Conservation (phyloP, 352 stramenopile genomes). For the Pythium aphanidermatum region DNA sequence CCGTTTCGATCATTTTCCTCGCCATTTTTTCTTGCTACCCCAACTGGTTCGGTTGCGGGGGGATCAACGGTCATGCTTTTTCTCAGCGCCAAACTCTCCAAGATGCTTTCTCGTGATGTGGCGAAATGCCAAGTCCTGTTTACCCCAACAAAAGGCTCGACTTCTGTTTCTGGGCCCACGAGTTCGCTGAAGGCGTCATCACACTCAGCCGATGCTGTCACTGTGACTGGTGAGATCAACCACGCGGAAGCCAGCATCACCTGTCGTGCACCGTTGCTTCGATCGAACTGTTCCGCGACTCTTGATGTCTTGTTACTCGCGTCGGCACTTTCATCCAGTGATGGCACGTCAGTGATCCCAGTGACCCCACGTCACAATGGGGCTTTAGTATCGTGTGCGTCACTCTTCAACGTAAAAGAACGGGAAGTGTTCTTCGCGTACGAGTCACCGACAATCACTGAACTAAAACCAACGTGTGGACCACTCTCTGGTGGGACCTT, state of each 20-base stretch:
- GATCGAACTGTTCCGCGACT: constrained; percentile 27
- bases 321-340: neutral
- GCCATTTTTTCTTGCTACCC: constrained; percentile 57
- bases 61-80: constrained; percentile 54
- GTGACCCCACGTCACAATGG: too few relatives aligned
- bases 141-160: constrained; percentile 3
- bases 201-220: constrained; percentile 23
- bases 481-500: constrained; percentile 44
- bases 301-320: constrained; percentile 44
- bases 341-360: too few relatives aligned
- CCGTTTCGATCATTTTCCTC: constrained; percentile 52
- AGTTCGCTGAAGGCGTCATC: neutral
- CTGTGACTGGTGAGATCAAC: constrained; percentile 45
- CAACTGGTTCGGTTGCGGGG: constrained; percentile 51
- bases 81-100: constrained; percentile 39
- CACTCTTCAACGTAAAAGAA: constrained; percentile 38
- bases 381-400: constrained; percentile 4
- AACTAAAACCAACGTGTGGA: constrained; percentile 53
- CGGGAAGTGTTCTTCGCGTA: constrained; percentile 62
- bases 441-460: constrained; percentile 56
- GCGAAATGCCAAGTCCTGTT: constrained; percentile 59
- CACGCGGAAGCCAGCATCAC: constrained; percentile 33
- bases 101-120: constrained; percentile 46
- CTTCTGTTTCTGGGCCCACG: neutral
- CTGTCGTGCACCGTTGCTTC: constrained; percentile 49